A percentile compares a stretch with the other conserved stretches of the same genome.
Evolutionary conservation across 2,329 filamentous ascomycete species (phyloP).

Genomic region (Aureobasidium sp.): DNA sequence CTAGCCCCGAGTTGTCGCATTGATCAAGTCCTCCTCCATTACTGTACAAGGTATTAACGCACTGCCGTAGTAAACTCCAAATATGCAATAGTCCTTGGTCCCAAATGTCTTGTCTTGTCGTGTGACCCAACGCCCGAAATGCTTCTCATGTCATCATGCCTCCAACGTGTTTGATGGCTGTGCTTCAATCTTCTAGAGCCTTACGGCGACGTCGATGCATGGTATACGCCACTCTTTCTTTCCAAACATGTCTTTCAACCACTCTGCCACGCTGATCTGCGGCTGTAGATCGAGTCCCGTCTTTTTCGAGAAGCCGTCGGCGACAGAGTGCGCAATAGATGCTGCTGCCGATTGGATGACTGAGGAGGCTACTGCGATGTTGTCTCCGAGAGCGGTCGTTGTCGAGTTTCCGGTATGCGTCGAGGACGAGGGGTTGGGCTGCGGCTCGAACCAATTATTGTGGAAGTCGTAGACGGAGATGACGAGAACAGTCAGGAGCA

Average conservation of each 20-base stretch:
- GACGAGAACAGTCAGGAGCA: slow-evolving; percentile 91
- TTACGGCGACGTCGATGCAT: slow-evolving; percentile 81
- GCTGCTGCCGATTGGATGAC: slow-evolving; percentile 63
- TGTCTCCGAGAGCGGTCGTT: slow-evolving; percentile 54
- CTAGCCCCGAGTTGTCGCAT: background rate
- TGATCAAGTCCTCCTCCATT: background rate
- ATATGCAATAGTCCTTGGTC: background rate
- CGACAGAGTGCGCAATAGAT: slow-evolving; percentile 58
- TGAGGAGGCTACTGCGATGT: slow-evolving; percentile 44
- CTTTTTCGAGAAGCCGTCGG: slow-evolving; percentile 51
- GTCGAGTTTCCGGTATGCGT: slow-evolving; percentile 17
- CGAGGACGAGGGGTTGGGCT: slow-evolving; percentile 34
- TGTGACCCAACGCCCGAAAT: slow-evolving; percentile 14
- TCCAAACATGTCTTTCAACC: slow-evolving; percentile 74
- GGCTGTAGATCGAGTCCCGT: slow-evolving; percentile 51
- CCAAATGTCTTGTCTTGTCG: background rate
- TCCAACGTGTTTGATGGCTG: background rate
- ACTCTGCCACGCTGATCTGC: slow-evolving; percentile 70
- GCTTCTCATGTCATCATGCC: slow-evolving; percentile 10
- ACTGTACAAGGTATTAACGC: background rate
- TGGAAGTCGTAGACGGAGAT: slow-evolving; percentile 90
- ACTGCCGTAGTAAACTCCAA: background rate
- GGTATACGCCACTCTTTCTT: slow-evolving; percentile 84
- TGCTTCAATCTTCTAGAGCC: slow-evolving; percentile 48
- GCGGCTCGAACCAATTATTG: slow-evolving; percentile 90